Percentiles rank a stretch among this genome's conserved stretches.
These are phyloP conservation scores for Barnettozyma californica DNA, from an alignment of 805 yeast species.

Conservation along the genomic window DNA sequence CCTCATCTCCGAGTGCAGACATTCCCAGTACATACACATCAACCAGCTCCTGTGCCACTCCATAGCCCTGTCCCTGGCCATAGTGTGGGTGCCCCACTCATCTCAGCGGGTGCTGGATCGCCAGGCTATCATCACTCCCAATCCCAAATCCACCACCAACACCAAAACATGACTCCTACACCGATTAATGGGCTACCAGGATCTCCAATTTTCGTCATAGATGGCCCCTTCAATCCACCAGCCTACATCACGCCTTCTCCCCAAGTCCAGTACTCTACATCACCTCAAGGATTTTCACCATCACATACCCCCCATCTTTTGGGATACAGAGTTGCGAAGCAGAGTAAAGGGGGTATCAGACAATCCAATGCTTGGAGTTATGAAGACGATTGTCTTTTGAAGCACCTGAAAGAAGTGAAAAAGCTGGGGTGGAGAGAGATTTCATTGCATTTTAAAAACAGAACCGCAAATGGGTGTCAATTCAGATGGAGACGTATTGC, in stretches of 20 bases:
- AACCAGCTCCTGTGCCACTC: background rate
- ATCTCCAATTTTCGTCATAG: conserved; percentile 4
- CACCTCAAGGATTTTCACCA: background rate
- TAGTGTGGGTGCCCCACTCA: background rate
- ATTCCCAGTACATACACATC: background rate
- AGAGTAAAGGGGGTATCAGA: conserved; percentile 7
- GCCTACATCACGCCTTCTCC: conserved; percentile 1
- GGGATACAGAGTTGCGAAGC: conserved; percentile 14
- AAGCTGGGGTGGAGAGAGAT: conserved; percentile 77
- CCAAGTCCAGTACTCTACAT: background rate
- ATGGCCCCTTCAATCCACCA: conserved; percentile 1
- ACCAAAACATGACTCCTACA: background rate
- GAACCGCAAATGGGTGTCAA: conserved; percentile 75
- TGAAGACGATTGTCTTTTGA: conserved; percentile 54
- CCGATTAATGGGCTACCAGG: background rate
- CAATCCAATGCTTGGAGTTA: conserved; percentile 50
- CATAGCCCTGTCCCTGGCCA: conserved; percentile 3
- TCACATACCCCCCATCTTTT: background rate
- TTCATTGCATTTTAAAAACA: conserved; percentile 55
- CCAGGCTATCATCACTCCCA: background rate
- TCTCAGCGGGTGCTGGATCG: background rate
- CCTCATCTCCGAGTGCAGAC: background rate
- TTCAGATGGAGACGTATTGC: conserved; percentile 62
- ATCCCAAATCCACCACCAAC: background rate
- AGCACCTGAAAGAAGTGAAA: conserved; percentile 61